These are phyloP conservation scores for Mycena kentingensis DNA, from an alignment of 768 basidiomycete species.

Conservation along the genomic window DNA sequence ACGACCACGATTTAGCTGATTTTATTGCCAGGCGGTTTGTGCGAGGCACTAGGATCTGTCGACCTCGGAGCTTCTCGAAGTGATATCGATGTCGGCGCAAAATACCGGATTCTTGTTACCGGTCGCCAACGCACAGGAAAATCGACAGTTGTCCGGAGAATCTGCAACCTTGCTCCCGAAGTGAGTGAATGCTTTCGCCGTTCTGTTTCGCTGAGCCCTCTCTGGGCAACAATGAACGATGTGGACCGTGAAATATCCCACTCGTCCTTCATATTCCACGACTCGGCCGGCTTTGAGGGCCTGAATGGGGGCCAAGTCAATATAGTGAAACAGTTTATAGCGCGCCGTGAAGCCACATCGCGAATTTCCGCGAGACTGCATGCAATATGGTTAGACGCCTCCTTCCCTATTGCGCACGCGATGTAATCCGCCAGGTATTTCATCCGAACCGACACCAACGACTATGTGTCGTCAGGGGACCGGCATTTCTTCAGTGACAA, in stretches of 20 bases:
- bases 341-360: background rate
- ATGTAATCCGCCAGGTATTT: background rate
- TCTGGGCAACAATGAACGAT: no score
- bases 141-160: no score
- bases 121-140: no score
- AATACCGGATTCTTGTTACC: no score
- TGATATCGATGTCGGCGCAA: no score
- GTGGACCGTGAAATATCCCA: background rate
- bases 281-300: background rate
- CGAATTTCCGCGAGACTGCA: background rate
- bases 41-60: no score
- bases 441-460: background rate
- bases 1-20: no score
- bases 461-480: background rate
- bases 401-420: background rate
- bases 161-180: no score
- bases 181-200: no score
- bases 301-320: background rate
- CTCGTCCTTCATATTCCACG: background rate
- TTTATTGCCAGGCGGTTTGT: no score
- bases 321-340: background rate
- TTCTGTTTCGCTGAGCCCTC: no score
- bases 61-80: no score
- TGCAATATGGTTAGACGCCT: background rate
- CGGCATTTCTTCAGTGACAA: background rate